Evolutionary conservation across 345 rosid genomes (phyloP).

Genomic region (Eucalyptus microcorys): DNA sequence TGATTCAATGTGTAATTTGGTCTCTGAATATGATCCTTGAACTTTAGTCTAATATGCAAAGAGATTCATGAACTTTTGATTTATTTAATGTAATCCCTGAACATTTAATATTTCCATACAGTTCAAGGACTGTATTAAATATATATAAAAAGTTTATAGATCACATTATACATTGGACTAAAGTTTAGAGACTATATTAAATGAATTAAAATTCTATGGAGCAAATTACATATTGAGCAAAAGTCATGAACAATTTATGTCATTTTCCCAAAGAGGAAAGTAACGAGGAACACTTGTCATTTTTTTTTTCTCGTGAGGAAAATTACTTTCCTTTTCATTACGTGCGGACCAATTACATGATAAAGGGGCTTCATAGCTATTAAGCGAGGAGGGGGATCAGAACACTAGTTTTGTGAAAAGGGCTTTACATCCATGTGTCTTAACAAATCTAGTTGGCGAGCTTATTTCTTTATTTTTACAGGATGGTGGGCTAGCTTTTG

Average conservation of each 20-base stretch:
- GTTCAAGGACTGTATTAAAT: no score
- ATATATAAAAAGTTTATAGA: no score
- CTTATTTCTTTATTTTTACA: not conserved
- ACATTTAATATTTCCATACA: no score
- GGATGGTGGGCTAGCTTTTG: not conserved
- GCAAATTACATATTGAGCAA: no score
- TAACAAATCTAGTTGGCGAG: not conserved
- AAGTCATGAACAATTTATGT: no score
- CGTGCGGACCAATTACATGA: not conserved
- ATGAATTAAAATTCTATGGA: no score
- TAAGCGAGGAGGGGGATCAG: not conserved
- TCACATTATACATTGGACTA: accelerated
- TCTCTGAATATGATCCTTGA: accelerated
- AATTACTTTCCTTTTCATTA: not conserved
- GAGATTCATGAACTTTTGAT: no score
- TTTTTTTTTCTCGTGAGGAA: not conserved
- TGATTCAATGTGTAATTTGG: accelerated
- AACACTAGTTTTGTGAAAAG: not conserved
- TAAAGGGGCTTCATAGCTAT: not conserved
- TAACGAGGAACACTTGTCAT: not conserved
- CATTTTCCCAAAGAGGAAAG: not conserved
- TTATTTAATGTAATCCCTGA: accelerated
- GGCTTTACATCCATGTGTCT: not conserved
- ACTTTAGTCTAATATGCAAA: accelerated
- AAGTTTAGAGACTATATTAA: no score